Conservation (phyloP, 495 filamentous ascomycete species). For the Immersiella caudata region DNA sequence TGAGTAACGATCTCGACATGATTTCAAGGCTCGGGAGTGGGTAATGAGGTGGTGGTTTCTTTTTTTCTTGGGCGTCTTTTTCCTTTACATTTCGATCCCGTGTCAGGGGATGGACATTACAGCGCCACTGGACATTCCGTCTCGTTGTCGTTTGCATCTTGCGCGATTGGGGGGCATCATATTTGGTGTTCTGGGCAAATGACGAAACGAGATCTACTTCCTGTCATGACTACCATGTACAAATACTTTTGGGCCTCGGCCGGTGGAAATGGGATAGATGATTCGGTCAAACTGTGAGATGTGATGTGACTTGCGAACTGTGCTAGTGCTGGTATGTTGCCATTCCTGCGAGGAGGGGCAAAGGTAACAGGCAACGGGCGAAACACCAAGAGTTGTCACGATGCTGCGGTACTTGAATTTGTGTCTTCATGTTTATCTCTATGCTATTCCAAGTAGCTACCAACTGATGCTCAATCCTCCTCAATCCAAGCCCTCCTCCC, state of each 20-base stretch:
- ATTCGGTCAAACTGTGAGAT: too few species aligned
- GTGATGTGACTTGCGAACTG: too few species aligned
- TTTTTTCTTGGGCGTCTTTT: neutral
- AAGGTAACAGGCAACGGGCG: too few species aligned
- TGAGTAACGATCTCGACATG: constrained; percentile 3
- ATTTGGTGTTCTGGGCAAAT: neutral
- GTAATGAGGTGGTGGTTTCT: neutral
- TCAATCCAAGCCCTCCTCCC: too few species aligned
- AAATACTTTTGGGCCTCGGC: neutral
- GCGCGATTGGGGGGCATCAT: neutral
- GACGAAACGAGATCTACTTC: constrained; percentile 1
- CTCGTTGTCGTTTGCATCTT: neutral
- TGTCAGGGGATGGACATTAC: neutral
- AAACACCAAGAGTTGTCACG: too few species aligned
- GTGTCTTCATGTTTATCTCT: too few species aligned
- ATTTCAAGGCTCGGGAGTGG: neutral
- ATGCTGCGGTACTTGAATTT: too few species aligned
- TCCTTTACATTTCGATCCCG: neutral
- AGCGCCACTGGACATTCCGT: neutral
- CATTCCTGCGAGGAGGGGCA: too few species aligned
- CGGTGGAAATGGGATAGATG: neutral
- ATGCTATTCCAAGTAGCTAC: too few species aligned
- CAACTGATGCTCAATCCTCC: too few species aligned
- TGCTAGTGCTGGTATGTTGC: too few species aligned
- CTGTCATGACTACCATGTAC: constrained; percentile 7